phyloP scores from a whole-genome alignment of 768 basidiomycete genomes.

The Boletus subparvulus region DNA sequence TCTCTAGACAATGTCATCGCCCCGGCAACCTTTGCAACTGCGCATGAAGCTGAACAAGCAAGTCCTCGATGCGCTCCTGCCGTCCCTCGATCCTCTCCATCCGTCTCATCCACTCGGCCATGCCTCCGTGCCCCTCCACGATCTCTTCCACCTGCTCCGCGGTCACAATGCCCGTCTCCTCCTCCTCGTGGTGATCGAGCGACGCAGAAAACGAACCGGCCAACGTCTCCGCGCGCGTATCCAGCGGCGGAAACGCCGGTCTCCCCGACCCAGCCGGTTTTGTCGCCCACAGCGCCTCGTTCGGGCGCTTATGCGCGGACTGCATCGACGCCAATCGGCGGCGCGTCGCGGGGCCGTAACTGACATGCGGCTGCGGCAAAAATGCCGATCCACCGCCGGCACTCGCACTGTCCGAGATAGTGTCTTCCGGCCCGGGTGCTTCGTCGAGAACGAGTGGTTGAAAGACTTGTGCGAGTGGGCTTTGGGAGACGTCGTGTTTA shows the following conservation, averaged over 20 bases:
- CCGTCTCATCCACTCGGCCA: conserved; percentile 32
- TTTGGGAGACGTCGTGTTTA: conserved; percentile 33
- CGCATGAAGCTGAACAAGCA: conserved; percentile 38
- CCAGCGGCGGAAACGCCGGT: conserved; percentile 16
- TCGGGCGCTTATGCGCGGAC: conserved; percentile 15
- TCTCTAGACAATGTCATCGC: background rate
- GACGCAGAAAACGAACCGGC: conserved; percentile 25
- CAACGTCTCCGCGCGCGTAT: conserved; percentile 27
- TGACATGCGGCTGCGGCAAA: conserved; percentile 18
- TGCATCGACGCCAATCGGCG: conserved; percentile 39
- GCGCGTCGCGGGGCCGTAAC: conserved; percentile 42
- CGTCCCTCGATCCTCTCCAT: conserved; percentile 43
- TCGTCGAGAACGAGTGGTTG: conserved; percentile 64
- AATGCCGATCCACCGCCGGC: conserved; percentile 6
- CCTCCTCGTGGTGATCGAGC: conserved; percentile 17
- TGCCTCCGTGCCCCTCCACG: conserved; percentile 27
- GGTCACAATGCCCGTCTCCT: conserved; percentile 16
- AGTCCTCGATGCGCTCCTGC: conserved; percentile 49
- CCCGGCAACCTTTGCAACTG: conserved; percentile 4
- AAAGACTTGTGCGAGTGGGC: conserved; percentile 72
- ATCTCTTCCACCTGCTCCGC: conserved; percentile 30
- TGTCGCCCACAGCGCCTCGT: conserved; percentile 9
- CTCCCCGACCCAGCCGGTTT: conserved; percentile 5
- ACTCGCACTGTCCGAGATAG: conserved; percentile 18
- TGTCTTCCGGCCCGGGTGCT: conserved; percentile 34